These are phyloP conservation scores for Talaromyces sp. DNA, from an alignment of 2,329 filamentous ascomycete genomes.

Conservation along the genomic window DNA sequence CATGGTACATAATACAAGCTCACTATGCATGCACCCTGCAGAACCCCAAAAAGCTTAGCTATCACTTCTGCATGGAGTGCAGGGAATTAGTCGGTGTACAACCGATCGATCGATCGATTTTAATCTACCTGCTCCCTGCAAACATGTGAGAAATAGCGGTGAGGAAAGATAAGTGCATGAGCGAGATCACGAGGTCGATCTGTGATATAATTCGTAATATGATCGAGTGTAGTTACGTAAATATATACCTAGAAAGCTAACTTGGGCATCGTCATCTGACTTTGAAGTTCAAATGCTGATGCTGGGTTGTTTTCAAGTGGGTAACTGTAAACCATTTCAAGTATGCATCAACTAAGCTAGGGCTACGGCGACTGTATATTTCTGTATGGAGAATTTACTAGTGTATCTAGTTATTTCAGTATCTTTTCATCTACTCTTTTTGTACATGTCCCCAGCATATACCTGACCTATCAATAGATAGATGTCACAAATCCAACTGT, in stretches of 20 bases:
- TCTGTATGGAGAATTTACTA: neutral
- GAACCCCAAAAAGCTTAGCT: neutral
- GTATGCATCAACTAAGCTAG: too few relatives aligned
- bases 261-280: neutral
- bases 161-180: neutral
- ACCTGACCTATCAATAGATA: neutral
- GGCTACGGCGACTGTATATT: too few relatives aligned
- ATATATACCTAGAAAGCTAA: neutral
- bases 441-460: neutral
- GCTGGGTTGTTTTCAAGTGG: too few relatives aligned
- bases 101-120: neutral
- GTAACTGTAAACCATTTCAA: too few relatives aligned
- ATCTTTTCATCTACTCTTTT: neutral
- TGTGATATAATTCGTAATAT: neutral
- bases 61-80: neutral
- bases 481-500: neutral
- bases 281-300: neutral
- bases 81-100: neutral
- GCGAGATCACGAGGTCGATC: neutral
- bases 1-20: neutral
- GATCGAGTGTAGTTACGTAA: neutral
- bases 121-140: neutral
- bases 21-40: neutral
- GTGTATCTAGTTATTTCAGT: neutral
- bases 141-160: neutral